A percentile compares a stretch with the other conserved stretches of the same genome.
phyloP scores from a whole-genome alignment of 2,329 filamentous ascomycete species.

The Penicillium sp. region DNA sequence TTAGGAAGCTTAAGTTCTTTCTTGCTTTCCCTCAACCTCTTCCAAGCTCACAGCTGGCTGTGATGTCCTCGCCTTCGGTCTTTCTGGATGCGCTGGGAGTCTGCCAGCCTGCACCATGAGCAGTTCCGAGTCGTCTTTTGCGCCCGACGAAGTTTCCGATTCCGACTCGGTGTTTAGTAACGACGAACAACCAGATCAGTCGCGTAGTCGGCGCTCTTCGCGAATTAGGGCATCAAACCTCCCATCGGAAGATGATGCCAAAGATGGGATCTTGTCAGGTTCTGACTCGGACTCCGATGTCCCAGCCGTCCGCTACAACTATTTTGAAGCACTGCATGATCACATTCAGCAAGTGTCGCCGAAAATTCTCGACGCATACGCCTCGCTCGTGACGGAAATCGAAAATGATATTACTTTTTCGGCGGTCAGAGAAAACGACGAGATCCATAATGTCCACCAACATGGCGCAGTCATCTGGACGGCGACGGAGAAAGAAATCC shows the following conservation, averaged over 20 bases:
- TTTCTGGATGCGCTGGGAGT: constrained; percentile 26
- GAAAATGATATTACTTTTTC: constrained; percentile 43
- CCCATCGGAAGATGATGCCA: neutral
- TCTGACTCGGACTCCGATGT: neutral
- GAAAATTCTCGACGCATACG: constrained; percentile 55
- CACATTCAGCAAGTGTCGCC: constrained; percentile 29
- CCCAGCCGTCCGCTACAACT: neutral
- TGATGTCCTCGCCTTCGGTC: constrained; percentile 27
- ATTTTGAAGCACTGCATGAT: constrained; percentile 5
- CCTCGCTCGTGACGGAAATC: constrained; percentile 56
- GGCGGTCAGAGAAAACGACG: constrained; percentile 13
- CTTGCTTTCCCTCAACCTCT: constrained; percentile 1
- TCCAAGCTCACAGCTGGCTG: constrained; percentile 15
- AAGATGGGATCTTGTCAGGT: neutral
- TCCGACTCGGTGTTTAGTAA: constrained; percentile 22
- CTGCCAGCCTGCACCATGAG: constrained; percentile 44
- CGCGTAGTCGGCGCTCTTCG: constrained; percentile 12
- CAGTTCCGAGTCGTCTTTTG: constrained; percentile 34
- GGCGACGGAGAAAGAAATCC: constrained; percentile 65
- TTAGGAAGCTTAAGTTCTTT: neutral
- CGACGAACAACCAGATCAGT: constrained; percentile 5
- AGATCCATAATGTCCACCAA: constrained; percentile 53
- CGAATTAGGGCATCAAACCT: neutral
- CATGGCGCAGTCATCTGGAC: constrained; percentile 73
- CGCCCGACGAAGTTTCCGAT: constrained; percentile 35